Base-by-base conservation (phyloP, 441 rosid genomes). In the Sinapis alba region DNA sequence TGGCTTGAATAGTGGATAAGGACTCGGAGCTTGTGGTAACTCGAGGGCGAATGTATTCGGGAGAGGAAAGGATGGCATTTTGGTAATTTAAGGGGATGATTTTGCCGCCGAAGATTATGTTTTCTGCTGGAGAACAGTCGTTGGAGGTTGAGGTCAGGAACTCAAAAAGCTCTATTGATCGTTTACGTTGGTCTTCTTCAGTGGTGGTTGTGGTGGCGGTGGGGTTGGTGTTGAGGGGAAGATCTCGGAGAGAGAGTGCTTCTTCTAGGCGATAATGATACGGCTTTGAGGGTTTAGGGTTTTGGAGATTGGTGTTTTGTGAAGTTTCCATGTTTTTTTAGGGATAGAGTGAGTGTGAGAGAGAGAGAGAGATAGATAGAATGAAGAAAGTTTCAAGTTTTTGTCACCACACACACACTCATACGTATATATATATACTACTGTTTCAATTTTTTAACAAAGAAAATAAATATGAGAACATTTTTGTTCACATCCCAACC, bases 81-180 rank as follows among this genome's bases (percentile, higher is more conserved):
- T 64, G 84, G 32, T 80, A 68, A 12, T 73, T 83, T 65, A 85
- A 81, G 2, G 97, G 89, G 32, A 92, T 76, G 64, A 94, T 90
- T 73, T 88, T 90, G 8, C 97, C 98, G 64, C 84, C 78, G 72
- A 87, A 84, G 75, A 92, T 84, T 36, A 92, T 84, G 53, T 91
- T 95, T 58, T 94, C 97, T 7, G 98, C 97, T 0, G 97, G 86
- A 50, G 89, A 82, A 88, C 88, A 87, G 30, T 90, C 81, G 43
- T 47, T n/a, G 9, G 86, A 62, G 71, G 74, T 72, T 59, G 84
- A 51, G 68, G 73, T 84, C 9, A 90, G 72, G 70, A 94, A 94
- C 83, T 90, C 97, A 53, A 94, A 94, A 61, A 86, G 63, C 13
- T 91, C 94, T 0, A 71, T 75, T 12, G 66, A 56, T 1, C 78